Evolutionary conservation across 164 flowering plant genomes (phyloP), one percentile per base, ranked within the genome.

Genomic region (Annona cherimola): DNA sequence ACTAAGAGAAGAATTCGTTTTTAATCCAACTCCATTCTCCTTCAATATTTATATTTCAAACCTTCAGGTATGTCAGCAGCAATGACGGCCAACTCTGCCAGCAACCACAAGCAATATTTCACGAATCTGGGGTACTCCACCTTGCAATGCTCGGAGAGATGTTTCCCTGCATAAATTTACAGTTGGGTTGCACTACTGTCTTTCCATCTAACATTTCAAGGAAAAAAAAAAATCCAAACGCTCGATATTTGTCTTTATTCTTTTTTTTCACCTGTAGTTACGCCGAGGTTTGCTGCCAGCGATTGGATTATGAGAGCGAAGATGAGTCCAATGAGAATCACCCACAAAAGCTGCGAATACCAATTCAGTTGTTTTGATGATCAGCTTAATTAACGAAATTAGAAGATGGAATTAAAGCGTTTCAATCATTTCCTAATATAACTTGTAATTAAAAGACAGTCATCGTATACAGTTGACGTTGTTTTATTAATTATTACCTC

Each of bases 41-140:
- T 16, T 26, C 35, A 26, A 26, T 26, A 50, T 11, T 8, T 35
- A 39, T 2, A 35, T 39, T 64, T 64, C 45, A 18, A 73, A 80
- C 98, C 98, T 89, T 94, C 98, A 2, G 98, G 98, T 26, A 94
- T 90, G 73, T 94, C 98, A 2, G 96, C 90, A 4, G 97, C 93
- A 46, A 94, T 90, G 67, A 92, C 97, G 0, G 95, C 93, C 74
- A 86, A 2, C 77, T 94, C 98, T 4, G 98, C 95, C 2, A 94
- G 84, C 60, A 94, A 59, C 98, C 98, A 94, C 3, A 92, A 70
- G 74, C 89, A 87, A 63, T 84, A 88, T 69, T 83, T 91, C 18
- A 87, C 87, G 54, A 20, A 55, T 68, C 0, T 68, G 0, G 98
- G 95, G 70, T 90, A 89, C 73, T 88, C 91, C 0, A 78, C 85